phyloP scores from a whole-genome alignment of 305 asterid genomes.

The Vinca major region DNA sequence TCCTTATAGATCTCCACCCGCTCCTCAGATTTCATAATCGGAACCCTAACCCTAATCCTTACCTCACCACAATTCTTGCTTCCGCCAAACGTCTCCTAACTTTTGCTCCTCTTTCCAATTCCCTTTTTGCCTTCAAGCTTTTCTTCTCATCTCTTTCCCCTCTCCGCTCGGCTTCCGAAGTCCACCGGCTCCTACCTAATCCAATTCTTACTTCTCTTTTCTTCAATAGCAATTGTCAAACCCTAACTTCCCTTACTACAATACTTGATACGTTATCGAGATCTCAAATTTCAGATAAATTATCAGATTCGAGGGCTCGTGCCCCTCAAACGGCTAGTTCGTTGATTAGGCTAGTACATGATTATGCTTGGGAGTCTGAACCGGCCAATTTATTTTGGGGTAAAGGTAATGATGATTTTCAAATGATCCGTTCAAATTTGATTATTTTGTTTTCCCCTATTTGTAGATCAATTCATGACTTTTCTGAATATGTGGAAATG shows the following conservation, averaged over 20 bases:
- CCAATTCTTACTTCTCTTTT: constrained; percentile 40
- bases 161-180: constrained; percentile 37
- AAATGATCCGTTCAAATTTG: constrained; percentile 42
- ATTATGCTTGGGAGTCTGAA: constrained; percentile 68
- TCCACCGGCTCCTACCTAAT: constrained; percentile 34
- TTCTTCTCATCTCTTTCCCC: constrained; percentile 82
- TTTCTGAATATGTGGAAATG: constrained; percentile 30
- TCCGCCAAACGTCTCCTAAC: constrained; percentile 55
- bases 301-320: constrained; percentile 18
- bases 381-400: constrained; percentile 22
- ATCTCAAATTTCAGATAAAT: constrained; percentile 6
- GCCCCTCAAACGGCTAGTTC: constrained; percentile 41
- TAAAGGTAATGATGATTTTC: constrained; percentile 26
- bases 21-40: constrained; percentile 44
- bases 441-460: constrained; percentile 60
- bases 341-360: constrained; percentile 52
- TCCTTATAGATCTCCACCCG: constrained; percentile 75
- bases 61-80: constrained; percentile 42
- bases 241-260: constrained; percentile 22
- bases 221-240: constrained; percentile 24
- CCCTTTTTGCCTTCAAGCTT: constrained; percentile 62
- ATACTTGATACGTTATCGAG: constrained; percentile 30
- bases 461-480: constrained; percentile 26
- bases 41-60: constrained; percentile 33
- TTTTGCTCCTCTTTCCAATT: constrained; percentile 44